phyloP scores from a whole-genome alignment of 2,329 filamentous ascomycete species.

The Parascedosporium putredinis region DNA sequence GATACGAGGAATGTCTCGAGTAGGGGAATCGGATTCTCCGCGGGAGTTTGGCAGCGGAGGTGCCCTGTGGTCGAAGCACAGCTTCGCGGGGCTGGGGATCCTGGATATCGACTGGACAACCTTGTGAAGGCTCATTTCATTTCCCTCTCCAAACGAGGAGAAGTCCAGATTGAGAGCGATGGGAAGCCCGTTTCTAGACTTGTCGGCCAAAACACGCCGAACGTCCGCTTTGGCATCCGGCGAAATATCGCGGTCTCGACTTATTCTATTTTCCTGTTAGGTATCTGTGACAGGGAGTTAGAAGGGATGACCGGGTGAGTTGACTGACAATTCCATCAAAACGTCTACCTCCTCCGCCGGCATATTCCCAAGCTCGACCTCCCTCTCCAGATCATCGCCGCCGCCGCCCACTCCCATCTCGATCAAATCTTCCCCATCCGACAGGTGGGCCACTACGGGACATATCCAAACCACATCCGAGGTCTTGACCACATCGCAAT shows the following conservation, averaged over 20 bases:
- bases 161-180: conserved; percentile 23
- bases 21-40: conserved; percentile 60
- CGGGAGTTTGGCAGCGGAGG: no score
- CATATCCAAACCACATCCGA: conserved; percentile 60
- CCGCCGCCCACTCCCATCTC: conserved; percentile 75
- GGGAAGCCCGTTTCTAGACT: conserved; percentile 19
- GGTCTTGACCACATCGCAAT: conserved; percentile 39
- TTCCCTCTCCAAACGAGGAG: conserved; percentile 17
- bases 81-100: conserved; percentile 11
- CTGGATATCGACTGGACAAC: conserved; percentile 17
- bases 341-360: conserved; percentile 41
- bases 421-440: conserved; percentile 50
- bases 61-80: conserved; percentile 9
- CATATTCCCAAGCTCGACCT: conserved; percentile 53
- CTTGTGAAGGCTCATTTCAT: conserved; percentile 17
- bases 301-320: neutral
- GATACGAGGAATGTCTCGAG: conserved; percentile 79
- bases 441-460: conserved; percentile 60
- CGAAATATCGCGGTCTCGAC: conserved; percentile 12
- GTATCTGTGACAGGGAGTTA: neutral
- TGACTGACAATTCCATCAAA: conserved; percentile 29
- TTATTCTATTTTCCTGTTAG: conserved; percentile 9
- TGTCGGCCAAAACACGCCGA: conserved; percentile 9
- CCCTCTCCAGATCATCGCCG: conserved; percentile 60
- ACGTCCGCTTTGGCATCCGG: no score